phyloP scores from a whole-genome alignment of 495 filamentous ascomycete genomes.

The Hypoxylon subgilvum region DNA sequence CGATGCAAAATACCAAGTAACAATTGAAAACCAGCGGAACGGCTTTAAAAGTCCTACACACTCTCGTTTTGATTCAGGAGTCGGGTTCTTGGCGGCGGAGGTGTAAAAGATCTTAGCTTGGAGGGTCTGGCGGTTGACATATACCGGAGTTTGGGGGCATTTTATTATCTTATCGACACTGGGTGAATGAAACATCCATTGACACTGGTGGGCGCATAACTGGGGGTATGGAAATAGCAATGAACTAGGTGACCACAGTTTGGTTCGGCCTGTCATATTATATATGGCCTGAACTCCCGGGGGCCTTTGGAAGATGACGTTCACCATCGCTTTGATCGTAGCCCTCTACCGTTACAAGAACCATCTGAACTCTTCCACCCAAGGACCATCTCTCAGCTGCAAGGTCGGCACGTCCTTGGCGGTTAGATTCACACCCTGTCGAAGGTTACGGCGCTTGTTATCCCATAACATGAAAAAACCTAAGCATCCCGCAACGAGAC shows the following conservation, averaged over 20 bases:
- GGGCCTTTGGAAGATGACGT: not conserved
- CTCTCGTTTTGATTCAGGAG: constrained; percentile 40
- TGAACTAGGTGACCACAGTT: too few relatives aligned
- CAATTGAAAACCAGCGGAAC: constrained; percentile 17
- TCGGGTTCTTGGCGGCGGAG: constrained; percentile 28
- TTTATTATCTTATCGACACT: too few relatives aligned
- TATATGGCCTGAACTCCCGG: too few relatives aligned
- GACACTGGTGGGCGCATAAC: too few relatives aligned
- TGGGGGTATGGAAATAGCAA: too few relatives aligned
- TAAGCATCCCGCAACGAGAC: constrained; percentile 61
- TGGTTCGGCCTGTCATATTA: too few relatives aligned
- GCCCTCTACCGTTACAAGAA: constrained; percentile 52
- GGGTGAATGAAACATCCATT: too few relatives aligned
- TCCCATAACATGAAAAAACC: constrained; percentile 75
- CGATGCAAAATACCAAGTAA: constrained; percentile 35
- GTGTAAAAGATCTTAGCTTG: not conserved
- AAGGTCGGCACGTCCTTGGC: constrained; percentile 74
- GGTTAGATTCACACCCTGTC: constrained; percentile 64
- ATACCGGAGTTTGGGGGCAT: constrained; percentile 1
- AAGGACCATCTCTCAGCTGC: constrained; percentile 69
- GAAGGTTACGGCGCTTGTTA: constrained; percentile 67
- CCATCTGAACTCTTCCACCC: constrained; percentile 71
- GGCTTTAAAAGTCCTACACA: constrained; percentile 39
- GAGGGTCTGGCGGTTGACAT: not conserved
- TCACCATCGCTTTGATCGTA: not conserved